These are phyloP conservation scores for Boletus rubescentipes DNA, from an alignment of 768 basidiomycete genomes.

Conservation along the genomic window DNA sequence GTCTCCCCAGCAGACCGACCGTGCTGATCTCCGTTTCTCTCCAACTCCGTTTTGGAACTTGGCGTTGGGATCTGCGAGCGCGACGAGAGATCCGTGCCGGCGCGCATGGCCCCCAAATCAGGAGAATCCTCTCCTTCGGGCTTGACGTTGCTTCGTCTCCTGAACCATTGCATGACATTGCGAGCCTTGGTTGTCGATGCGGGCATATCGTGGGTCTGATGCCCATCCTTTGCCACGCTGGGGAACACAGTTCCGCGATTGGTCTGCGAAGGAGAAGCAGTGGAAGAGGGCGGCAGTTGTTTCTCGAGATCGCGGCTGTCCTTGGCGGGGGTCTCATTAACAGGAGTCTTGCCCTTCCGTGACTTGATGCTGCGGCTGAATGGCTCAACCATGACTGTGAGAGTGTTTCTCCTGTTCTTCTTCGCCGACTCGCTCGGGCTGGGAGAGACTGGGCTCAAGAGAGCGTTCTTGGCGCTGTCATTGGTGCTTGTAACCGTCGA, in stretches of 20 bases:
- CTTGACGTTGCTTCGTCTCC: constrained; percentile 58
- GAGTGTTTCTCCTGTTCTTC: constrained; percentile 73
- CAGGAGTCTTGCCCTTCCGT: constrained; percentile 35
- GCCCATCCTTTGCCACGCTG: constrained; percentile 27
- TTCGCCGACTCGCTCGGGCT: constrained; percentile 39
- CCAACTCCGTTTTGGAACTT: constrained; percentile 23
- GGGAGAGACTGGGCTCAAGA: constrained; percentile 38
- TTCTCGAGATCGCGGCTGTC: constrained; percentile 40
- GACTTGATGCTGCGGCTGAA: constrained; percentile 49
- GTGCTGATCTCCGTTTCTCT: constrained; percentile 18
- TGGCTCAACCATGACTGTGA: constrained; percentile 86
- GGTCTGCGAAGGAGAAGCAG: constrained; percentile 29
- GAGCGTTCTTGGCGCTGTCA: constrained; percentile 27
- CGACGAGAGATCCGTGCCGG: constrained; percentile 26
- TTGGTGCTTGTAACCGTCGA: constrained; percentile 3
- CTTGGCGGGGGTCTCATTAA: constrained; percentile 41
- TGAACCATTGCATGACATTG: constrained; percentile 99
- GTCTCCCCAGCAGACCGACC: constrained; percentile 28
- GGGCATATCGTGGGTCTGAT: constrained; percentile 42
- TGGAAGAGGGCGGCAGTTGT: constrained; percentile 32
- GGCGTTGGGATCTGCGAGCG: constrained; percentile 33
- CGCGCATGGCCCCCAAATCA: constrained; percentile 9
- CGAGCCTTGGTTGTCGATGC: constrained; percentile 86
- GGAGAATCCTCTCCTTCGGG: constrained; percentile 27
- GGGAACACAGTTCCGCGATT: constrained; percentile 27